phyloP scores from a whole-genome alignment of 129 eudicot genomes.

The Scalesia atractyloides region DNA sequence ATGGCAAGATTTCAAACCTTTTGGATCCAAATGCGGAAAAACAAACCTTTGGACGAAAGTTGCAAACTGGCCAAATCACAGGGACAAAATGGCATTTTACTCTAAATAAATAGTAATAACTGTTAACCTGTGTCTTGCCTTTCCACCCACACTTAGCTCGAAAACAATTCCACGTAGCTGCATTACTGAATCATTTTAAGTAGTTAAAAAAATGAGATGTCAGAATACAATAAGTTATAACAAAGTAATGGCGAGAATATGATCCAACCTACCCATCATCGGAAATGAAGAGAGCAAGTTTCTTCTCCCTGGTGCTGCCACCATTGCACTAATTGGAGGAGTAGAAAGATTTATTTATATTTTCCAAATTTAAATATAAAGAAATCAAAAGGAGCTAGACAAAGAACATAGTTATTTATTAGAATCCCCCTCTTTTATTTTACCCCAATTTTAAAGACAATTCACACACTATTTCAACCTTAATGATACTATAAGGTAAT shows the following conservation, averaged over 20 bases:
- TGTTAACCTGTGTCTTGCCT: constrained; percentile 53
- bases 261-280: constrained; percentile 55
- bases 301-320: constrained; percentile 57
- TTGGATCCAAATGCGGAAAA: too few relatives aligned
- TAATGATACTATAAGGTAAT: not conserved
- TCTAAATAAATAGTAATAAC: not conserved
- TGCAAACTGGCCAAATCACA: too few relatives aligned
- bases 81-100: too few relatives aligned
- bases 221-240: not conserved
- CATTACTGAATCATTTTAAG: constrained; percentile 37
- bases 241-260: constrained; percentile 1
- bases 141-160: constrained; percentile 84
- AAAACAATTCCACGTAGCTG: constrained; percentile 65
- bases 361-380: not conserved
- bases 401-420: not conserved
- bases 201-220: not conserved
- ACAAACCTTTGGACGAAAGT: too few relatives aligned
- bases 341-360: constrained; percentile 1
- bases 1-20: too few relatives aligned
- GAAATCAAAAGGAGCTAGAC: not conserved
- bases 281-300: constrained; percentile 50
- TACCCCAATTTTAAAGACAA: not conserved
- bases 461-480: not conserved
- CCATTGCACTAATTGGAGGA: constrained; percentile 57
- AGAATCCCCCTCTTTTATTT: not conserved